Evolutionary conservation across 306 rosid species (phyloP).

Genomic region (Acacia crassicarpa): DNA sequence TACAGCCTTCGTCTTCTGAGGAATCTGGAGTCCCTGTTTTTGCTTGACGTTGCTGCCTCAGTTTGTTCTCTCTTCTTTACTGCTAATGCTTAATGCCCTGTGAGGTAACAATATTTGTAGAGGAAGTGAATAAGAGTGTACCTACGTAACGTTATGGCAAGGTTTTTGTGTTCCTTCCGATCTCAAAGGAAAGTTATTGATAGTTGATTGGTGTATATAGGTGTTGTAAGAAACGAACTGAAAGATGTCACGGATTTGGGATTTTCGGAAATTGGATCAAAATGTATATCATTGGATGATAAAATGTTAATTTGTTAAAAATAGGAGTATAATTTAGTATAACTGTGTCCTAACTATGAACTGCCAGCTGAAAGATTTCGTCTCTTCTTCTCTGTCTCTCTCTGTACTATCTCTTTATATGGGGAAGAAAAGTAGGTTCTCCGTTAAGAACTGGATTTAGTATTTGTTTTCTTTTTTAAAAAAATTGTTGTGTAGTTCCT

Average conservation of each 20-base stretch:
- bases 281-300: neutral
- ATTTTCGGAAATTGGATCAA: neutral
- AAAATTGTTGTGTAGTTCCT: no score
- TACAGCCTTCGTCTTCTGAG: slow-evolving; percentile 78
- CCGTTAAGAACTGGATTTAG: no score
- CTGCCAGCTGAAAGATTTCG: no score
- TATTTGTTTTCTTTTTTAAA: no score
- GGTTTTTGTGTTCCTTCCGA: neutral
- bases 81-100: neutral
- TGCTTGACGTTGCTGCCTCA: slow-evolving; percentile 6
- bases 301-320: neutral
- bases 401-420: no score
- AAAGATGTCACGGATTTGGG: neutral
- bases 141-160: neutral
- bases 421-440: no score
- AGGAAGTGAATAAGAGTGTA: neutral
- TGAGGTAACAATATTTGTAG: slow-evolving; percentile 7
- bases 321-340: neutral
- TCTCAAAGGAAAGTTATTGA: neutral
- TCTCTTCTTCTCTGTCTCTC: no score
- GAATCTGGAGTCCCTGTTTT: slow-evolving; percentile 39
- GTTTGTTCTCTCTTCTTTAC: slow-evolving; percentile 22
- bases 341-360: no score
- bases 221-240: neutral
- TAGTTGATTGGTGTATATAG: neutral